Base-by-base conservation (phyloP, 1,284 basidiomycete genomes). In the Melampsora larici-populina region DNA sequence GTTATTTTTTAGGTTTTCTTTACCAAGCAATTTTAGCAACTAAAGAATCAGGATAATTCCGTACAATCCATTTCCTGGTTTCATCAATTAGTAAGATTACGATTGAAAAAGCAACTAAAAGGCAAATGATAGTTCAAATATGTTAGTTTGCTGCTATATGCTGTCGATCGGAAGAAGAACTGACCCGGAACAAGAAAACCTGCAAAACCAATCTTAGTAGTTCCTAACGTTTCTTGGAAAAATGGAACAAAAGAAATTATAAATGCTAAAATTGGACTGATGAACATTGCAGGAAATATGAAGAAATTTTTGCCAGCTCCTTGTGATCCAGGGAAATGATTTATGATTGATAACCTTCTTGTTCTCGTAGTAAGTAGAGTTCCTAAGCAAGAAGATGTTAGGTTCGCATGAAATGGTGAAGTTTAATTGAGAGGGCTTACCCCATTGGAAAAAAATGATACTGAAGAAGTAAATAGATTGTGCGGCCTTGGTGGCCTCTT, bases 401-500 rank as follows among this genome's bases (percentile, higher is more conserved):
- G 15, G 15, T 43, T 43, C 3, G 43, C 43, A 2, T 15, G 11
- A 43, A 43, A 2, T 43, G 3, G 11, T 43, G 11, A 43, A 13
- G 15, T 13, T 43, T 15, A 15, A 13, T 43, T 11, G 9, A 2
- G 9, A 1, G 2, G 3, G 0, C 43, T 87, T 89, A 80, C 87
- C 88, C 86, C 88, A 90, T 84, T 91, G 90, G 87, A 89, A 89
- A 78, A 90, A 86, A 67, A 91, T 87, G 58, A 91, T 86, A 46
- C 88, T 90, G 84, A 88, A 88, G 83, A 88, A 89, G 82, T 85
- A 85, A 64, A 87, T 84, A 33, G 83, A 85, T 80, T 88, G 87
- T 11, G 87, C 87, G 55, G 83, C 81, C 78, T 84, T 82, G 33
- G 87, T 84, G 21, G 86, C 82, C 78, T 87, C 86, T 70, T 81